Base-by-base conservation (phyloP, 805 yeast genomes). In the Spathaspora arborariae region DNA sequence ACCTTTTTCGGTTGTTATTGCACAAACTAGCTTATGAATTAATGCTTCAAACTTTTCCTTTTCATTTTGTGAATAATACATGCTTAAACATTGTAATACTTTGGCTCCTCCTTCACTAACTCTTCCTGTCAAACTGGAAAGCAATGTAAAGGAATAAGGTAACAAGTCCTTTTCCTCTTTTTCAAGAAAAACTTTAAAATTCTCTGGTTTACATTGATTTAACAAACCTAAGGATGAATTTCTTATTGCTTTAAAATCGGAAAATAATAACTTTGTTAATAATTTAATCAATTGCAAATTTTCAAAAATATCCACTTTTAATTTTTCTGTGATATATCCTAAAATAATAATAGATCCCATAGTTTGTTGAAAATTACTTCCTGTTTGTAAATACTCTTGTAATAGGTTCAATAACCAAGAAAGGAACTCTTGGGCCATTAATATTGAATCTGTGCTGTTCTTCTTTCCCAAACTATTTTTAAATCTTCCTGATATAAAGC, bases 61-160 rank as follows among this genome's bases (percentile, higher is more conserved):
- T 2, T 57, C 45, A 27, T n/a, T 19, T n/a, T 56, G 51, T 51
- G 64, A 59, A 42, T 69, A 63, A 47, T 73, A 56, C 47, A 54
- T 52, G 41, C 73, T 72, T 16, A 84, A 49, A 56, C 82, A 75
- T 56, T 78, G 80, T 22, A 85, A 66, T 13, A 83, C 68, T 35
- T 82, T 76, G 0, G 96, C 90, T 7, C 91, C 96, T 20, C 88
- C 84, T 49, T 90, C 97, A 39, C 87, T 83, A 48, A 75, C 80
- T 45, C 90, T 80, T 34, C 84, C 81, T 41, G 68, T 75, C 51
- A 77, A 59, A 44, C 73, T 74, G 21, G 57, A 50, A 37, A 78
- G 54, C 41, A 72, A 51, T 2, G 9, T 19, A 36, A 33, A 38
- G n/a, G 47, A 20, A 36, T 51, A 36, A 13, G 40, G 26, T 15